Evolutionary conservation across 108 stramenopile species (phyloP).

Genomic region (Nannochloropsis salina): DNA sequence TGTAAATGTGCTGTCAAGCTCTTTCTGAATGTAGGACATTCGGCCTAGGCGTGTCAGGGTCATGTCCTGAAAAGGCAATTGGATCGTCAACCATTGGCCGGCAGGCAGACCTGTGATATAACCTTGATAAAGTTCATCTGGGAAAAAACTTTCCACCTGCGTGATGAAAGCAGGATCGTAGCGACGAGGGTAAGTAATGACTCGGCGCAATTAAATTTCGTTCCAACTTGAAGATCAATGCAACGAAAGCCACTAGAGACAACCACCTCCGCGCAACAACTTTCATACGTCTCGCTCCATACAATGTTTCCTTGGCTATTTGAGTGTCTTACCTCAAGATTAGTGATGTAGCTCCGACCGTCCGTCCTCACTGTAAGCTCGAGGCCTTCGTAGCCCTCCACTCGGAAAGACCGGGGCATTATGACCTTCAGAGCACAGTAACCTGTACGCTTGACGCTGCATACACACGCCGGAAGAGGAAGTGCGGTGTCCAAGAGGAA

Average conservation of each 20-base stretch:
- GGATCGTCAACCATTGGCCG: not conserved
- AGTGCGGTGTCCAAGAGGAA: too few relatives aligned
- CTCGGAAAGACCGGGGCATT: not conserved
- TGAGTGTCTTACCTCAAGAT: not conserved
- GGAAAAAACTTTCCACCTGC: slow-evolving; percentile 8
- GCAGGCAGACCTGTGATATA: not conserved
- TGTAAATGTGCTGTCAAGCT: not conserved
- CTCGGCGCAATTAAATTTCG: too few relatives aligned
- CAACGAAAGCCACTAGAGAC: too few relatives aligned
- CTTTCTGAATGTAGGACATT: not conserved
- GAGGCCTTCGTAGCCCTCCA: slow-evolving; percentile 16
- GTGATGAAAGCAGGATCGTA: not conserved
- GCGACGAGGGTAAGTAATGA: too few relatives aligned
- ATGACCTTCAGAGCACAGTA: not conserved
- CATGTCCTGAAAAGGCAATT: slow-evolving; percentile 8
- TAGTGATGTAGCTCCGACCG: slow-evolving; percentile 2
- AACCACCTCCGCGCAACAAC: too few relatives aligned
- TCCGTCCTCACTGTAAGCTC: not conserved
- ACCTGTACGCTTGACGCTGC: not conserved
- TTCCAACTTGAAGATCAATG: too few relatives aligned
- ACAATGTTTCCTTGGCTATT: too few relatives aligned
- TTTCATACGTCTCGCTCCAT: too few relatives aligned
- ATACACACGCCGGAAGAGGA: not conserved
- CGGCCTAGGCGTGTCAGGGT: slow-evolving; percentile 15
- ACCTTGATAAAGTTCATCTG: slow-evolving; percentile 10